Percentiles rank a stretch among this genome's conserved stretches.
phyloP scores from a whole-genome alignment of 202 grass and related monocot genomes.

The Eragrostis tef region DNA sequence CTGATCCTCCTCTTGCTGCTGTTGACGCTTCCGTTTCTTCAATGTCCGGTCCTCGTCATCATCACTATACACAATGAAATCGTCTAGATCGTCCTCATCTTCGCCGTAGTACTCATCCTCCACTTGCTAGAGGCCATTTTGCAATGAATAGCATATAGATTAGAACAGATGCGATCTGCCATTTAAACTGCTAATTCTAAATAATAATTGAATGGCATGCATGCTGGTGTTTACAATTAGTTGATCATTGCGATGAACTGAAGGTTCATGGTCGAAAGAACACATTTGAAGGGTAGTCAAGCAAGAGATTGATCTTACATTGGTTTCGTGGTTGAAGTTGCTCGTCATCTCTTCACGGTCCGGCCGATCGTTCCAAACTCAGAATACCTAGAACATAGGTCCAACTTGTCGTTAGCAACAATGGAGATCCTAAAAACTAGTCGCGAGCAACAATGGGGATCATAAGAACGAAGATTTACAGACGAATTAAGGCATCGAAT shows the following conservation, averaged over 20 bases:
- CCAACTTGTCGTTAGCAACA: neutral
- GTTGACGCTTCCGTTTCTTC: constrained; percentile 31
- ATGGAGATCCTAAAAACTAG: neutral
- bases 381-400: constrained; percentile 9
- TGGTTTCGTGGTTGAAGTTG: constrained; percentile 12
- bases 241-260: no score
- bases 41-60: neutral
- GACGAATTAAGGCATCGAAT: neutral
- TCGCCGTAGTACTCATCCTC: constrained; percentile 44
- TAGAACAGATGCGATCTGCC: neutral
- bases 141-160: neutral
- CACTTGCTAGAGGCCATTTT: constrained; percentile 33
- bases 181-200: neutral
- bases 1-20: neutral
- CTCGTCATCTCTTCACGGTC: constrained; percentile 34
- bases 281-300: neutral
- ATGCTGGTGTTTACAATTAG: no score
- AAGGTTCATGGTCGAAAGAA: no score
- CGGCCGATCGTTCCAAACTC: neutral
- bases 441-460: no score
- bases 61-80: constrained; percentile 51
- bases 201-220: neutral
- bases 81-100: constrained; percentile 50
- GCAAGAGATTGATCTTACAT: constrained; percentile 35
- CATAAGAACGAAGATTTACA: neutral